Evolutionary conservation across 306 rosid species (phyloP), one percentile per base, ranked within the genome.

Genomic region (Vigna reflexopilosa): DNA sequence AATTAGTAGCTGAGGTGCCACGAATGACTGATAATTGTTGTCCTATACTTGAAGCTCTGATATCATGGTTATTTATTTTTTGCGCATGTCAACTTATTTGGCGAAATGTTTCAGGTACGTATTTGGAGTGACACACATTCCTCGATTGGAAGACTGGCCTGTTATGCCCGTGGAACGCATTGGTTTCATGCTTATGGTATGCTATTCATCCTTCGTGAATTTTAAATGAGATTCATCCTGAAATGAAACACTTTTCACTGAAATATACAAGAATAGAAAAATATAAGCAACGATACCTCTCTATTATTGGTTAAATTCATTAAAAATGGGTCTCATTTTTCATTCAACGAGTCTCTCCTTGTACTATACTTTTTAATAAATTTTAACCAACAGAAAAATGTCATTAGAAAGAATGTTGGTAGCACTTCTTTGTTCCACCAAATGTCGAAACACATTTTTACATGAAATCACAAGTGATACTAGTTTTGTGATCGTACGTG

Each of bases 71-170:
- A 24, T 48, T 59, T 70, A 48, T 22, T 12, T 13, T 65, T 70
- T 16, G 3, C 6, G 45, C 63, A 48, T 32, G 34, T 49, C 30
- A 61, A 77, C 74, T 80, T 66, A 70, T 81, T 70, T 38, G 28
- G 11, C 34, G 45, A 48, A 67, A 49, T 52, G 52, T 76, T 83
- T 14, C 88, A 91, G 97, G 97, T 91, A 91, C 76, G 84, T 88
- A 55, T 91, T 89, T 83, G 97, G 97, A 63, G 73, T 89, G 74
- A 91, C 94, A 6, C 97, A 89, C 65, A 87, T 91, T 85, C 97
- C 97, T 76, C 91, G 97, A 62, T 67, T 89, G 73, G 94, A 89
- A 85, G 97, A 91, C 74, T 91, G 94, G 93, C 97, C 97, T 38
- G 93, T 91, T 51, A 89, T 91, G 97, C 97, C 97, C 0, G 94